Base-by-base conservation (phyloP, 805 yeast species). In the Starmerella floricola region DNA sequence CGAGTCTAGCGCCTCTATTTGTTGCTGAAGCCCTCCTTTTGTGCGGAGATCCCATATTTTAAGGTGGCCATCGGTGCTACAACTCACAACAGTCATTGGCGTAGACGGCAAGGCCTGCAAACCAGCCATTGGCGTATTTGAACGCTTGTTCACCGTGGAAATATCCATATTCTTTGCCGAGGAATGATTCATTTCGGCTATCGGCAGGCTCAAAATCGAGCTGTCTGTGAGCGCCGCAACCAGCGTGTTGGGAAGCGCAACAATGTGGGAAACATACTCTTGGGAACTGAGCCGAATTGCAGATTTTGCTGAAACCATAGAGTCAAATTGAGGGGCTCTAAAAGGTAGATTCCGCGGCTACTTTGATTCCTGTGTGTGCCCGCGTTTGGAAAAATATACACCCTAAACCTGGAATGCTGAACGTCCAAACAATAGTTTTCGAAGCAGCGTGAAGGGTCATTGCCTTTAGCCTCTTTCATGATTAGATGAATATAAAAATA, bases 201-300 rank as follows among this genome's bases (percentile, higher is more conserved):
- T 21, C 8, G 36, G 45, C n/a, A 34, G 3, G 31, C 41, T 40
- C 18, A 37, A 28, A n/a, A 53, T 31, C 3, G 57, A 42, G 20
- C 55, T 45, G 32, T 53, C 45, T 3, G 55, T 47, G 16, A 53
- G 38, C 10, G 48, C 56, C 1, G 43, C 49, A 6, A 38, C 49
- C 6, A 52, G 30, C 2, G 30, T 21, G 4, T 35, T 15, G 1
- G 44, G 42, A 24, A 44, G 28, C 1, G 39, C 36, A 2, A 43
- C 40, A 5, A 49, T n/a, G 36, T 46, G 52, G 8, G 45, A 36
- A 11, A 53, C 55, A 29, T 52, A 53, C 35, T 52, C 54, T 2
- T 20, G 21, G 18, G 31, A 27, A 33, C 48, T 43, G 6, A 49
- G 40, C 21, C 35, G 24, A 10, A 34, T 15, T 4, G 42, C 19